Percentiles rank a stretch among this genome's conserved stretches.
Conservation (phyloP, 345 rosid genomes). For the Hibiscus trionum region DNA sequence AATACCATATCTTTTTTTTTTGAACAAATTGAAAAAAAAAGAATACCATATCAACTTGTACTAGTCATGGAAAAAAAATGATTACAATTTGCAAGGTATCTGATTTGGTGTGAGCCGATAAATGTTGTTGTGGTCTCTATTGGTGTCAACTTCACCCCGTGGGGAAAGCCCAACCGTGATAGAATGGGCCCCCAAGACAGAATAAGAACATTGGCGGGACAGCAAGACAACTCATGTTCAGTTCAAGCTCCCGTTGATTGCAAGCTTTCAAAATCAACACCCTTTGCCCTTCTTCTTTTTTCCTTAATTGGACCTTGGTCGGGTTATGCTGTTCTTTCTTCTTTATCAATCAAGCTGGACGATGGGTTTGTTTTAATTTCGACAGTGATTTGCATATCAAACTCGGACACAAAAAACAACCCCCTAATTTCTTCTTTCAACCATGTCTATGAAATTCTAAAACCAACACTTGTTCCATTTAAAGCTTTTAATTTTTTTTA, state of each 20-base stretch:
- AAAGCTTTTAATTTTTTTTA: not conserved
- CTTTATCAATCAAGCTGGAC: too few species aligned
- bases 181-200: not conserved
- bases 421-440: too few species aligned
- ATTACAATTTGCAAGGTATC: not conserved
- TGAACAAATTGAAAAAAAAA: too few species aligned
- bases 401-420: too few species aligned
- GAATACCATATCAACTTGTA: too few species aligned
- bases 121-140: not conserved
- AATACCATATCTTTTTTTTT: too few species aligned
- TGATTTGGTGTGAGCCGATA: not conserved
- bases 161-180: not conserved
- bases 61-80: not conserved
- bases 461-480: not conserved
- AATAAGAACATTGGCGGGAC: not conserved
- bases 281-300: not conserved
- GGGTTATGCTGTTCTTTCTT: not conserved
- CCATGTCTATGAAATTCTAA: not conserved
- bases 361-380: too few species aligned
- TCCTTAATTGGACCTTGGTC: slow-evolving; percentile 3
- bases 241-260: not conserved
- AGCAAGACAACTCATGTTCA: not conserved
- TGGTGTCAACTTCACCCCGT: not conserved
- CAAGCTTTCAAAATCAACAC: slow-evolving; percentile 4
- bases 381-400: too few species aligned